Base-by-base conservation (phyloP, 2,329 filamentous ascomycete species). In the Botrytis byssoidea region DNA sequence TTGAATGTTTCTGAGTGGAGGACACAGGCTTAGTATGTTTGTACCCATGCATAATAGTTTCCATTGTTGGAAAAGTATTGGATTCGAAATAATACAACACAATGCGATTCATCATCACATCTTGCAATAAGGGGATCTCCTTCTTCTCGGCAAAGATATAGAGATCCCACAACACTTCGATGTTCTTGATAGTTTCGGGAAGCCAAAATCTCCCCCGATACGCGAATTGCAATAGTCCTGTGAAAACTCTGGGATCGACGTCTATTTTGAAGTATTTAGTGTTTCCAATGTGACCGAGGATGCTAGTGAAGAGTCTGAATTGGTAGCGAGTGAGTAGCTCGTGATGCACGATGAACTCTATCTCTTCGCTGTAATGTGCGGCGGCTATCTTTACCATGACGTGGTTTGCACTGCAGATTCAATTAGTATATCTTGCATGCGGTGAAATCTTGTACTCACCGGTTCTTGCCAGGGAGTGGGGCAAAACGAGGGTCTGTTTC, bases 51-150 rank as follows among this genome's bases (percentile, higher is more conserved):
- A 40, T 18, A n/a, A 57, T 57, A 18, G 18, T 42, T 29, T 29
- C 10, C 48, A 42, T 32, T 2, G 35, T 42, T 9, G 48, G 66
- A 3, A 42, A 42, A 4, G 35, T 42, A 3, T 57, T 25, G 1
- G 25, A 32, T 20, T 42, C 14, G 32, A n/a, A 42, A 7, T 68
- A 57, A 3, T 25, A 68, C 0, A 10, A 25, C 0, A 51, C 40
- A 10, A 68, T 68, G 6, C 66, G 48, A 25, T 68, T 68, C 35
- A 57, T 57, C 48, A 68, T 57, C 16, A 68, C 18, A 32, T 68
- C 66, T 18, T 57, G 48, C 18, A 68, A 32, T 10, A 22, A 6
- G 6, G 18, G 0, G 1, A 42, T 68, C 4, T 57, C 48, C 5
- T 68, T 68, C n/a, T 57, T 68, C 18, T 68, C 66, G 1, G 35